Conservation (phyloP, 1,139 yeast genomes). For the Blastobotrys serpentis region DNA sequence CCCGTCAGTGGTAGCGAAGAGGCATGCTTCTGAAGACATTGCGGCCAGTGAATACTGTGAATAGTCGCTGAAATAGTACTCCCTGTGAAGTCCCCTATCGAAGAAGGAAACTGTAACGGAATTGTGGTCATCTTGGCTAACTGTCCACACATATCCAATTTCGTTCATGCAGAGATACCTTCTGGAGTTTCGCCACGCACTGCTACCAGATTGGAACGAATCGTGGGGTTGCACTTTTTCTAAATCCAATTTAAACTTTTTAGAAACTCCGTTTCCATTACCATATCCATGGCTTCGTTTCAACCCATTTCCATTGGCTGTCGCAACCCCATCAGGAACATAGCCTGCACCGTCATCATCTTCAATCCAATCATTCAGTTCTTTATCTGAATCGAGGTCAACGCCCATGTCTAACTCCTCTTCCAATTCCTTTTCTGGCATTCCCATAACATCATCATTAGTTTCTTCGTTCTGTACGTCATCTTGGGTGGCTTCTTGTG, state of each 20-base stretch:
- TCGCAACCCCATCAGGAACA: conserved; percentile 17
- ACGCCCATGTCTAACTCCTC: conserved; percentile 29
- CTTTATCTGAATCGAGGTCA: conserved; percentile 17
- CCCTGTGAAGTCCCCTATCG: conserved; percentile 74
- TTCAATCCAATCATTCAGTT: conserved; percentile 46
- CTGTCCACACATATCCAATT: conserved; percentile 81
- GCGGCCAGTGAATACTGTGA: conserved; percentile 73
- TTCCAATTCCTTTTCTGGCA: conserved; percentile 26
- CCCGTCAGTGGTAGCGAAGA: conserved; percentile 50
- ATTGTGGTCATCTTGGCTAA: conserved; percentile 58
- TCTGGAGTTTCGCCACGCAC: conserved; percentile 73
- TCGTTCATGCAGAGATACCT: conserved; percentile 80
- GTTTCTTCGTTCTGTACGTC: conserved; percentile 11
- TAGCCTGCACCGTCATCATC: conserved; percentile 60
- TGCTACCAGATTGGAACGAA: conserved; percentile 75
- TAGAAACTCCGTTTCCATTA: conserved; percentile 9
- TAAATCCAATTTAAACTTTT: conserved; percentile 10
- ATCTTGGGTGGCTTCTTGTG: neutral
- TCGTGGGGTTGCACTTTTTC: conserved; percentile 21
- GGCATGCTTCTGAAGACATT: conserved; percentile 61
- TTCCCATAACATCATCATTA: conserved; percentile 19
- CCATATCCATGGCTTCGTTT: neutral
- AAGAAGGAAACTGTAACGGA: conserved; percentile 84
- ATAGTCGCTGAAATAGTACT: conserved; percentile 81
- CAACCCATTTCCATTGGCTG: conserved; percentile 8